These are phyloP conservation scores for Hygrophorus russula DNA, from an alignment of 768 basidiomycete genomes.

Conservation along the genomic window DNA sequence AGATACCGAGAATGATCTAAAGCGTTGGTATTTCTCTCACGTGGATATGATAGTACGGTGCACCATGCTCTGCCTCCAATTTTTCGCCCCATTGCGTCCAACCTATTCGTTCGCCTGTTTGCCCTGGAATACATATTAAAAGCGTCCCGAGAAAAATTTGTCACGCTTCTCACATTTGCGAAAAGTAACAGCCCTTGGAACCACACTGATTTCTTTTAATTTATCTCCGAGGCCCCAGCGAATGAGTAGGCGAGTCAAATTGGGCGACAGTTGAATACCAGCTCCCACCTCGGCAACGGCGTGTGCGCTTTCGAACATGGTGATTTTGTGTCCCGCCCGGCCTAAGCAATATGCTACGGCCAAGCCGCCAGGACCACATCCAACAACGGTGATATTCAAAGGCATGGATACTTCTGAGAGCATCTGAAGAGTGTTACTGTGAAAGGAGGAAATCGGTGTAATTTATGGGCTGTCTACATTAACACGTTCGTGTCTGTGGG, in stretches of 20 bases:
- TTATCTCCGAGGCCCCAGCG: slow-evolving; percentile 38
- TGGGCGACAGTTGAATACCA: slow-evolving; percentile 36
- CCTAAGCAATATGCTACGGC: slow-evolving; percentile 33
- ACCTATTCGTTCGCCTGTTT: slow-evolving; percentile 17
- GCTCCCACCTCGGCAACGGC: slow-evolving; percentile 35
- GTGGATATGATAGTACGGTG: slow-evolving; percentile 25
- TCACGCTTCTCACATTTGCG: slow-evolving; percentile 25
- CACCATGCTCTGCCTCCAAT: slow-evolving; percentile 18
- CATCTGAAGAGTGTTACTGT: too few species aligned
- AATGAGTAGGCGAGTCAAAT: slow-evolving; percentile 32
- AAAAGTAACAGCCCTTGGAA: slow-evolving; percentile 27
- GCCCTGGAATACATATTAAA: slow-evolving; percentile 12
- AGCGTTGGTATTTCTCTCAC: too few species aligned
- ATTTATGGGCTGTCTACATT: too few species aligned
- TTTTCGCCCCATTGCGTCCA: slow-evolving; percentile 16
- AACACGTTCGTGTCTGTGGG: too few species aligned
- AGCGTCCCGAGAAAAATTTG: background rate
- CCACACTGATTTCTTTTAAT: slow-evolving; percentile 25
- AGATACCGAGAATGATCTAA: background rate
- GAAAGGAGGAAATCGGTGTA: too few species aligned
- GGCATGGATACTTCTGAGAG: background rate
- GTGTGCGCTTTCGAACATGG: slow-evolving; percentile 31
- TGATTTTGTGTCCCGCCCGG: slow-evolving; percentile 35
- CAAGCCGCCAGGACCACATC: slow-evolving; percentile 41
- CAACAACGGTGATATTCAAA: slow-evolving; percentile 29